phyloP scores from a whole-genome alignment of 176 grass and related monocot species.

The Secale cereale region DNA sequence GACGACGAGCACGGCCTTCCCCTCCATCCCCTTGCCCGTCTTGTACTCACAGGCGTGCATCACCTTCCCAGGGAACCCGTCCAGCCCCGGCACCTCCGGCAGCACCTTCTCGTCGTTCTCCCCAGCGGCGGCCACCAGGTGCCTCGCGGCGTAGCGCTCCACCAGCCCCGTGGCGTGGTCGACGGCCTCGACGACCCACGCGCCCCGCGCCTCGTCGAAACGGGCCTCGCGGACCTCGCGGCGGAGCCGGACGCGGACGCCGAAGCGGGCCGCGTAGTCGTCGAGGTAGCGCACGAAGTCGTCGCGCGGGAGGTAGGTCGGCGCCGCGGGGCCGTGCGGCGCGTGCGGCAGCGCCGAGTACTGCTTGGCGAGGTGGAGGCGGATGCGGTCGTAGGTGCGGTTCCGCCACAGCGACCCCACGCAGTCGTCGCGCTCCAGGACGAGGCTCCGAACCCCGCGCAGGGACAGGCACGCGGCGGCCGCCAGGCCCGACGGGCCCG shows the following conservation, averaged over 20 bases:
- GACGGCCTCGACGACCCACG: slow-evolving; percentile 47
- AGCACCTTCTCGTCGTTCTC: slow-evolving; percentile 68
- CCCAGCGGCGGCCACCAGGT: slow-evolving; percentile 67
- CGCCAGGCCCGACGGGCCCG: slow-evolving; percentile 74
- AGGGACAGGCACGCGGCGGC: slow-evolving; percentile 60
- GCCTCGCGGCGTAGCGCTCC: slow-evolving; percentile 43
- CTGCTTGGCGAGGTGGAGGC: slow-evolving; percentile 73
- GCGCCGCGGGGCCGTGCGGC: slow-evolving; percentile 33
- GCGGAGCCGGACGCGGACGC: slow-evolving; percentile 29
- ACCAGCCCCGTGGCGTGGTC: neutral
- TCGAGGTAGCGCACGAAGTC: slow-evolving; percentile 72
- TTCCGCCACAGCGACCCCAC: slow-evolving; percentile 74
- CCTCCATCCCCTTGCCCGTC: slow-evolving; percentile 26
- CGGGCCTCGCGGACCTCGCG: slow-evolving; percentile 47
- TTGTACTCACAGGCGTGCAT: slow-evolving; percentile 59
- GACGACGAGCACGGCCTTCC: slow-evolving; percentile 70
- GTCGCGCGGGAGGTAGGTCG: slow-evolving; percentile 48
- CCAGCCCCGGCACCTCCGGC: slow-evolving; percentile 62
- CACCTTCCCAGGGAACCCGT: slow-evolving; percentile 43
- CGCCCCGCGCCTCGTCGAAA: slow-evolving; percentile 14
- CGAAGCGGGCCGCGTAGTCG: slow-evolving; percentile 49
- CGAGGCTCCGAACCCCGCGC: slow-evolving; percentile 34
- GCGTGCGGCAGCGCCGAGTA: slow-evolving; percentile 56
- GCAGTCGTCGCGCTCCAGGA: slow-evolving; percentile 83
- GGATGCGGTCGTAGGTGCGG: slow-evolving; percentile 65